Conservation (phyloP, 768 basidiomycete species). For the Kwoniella europaea region DNA sequence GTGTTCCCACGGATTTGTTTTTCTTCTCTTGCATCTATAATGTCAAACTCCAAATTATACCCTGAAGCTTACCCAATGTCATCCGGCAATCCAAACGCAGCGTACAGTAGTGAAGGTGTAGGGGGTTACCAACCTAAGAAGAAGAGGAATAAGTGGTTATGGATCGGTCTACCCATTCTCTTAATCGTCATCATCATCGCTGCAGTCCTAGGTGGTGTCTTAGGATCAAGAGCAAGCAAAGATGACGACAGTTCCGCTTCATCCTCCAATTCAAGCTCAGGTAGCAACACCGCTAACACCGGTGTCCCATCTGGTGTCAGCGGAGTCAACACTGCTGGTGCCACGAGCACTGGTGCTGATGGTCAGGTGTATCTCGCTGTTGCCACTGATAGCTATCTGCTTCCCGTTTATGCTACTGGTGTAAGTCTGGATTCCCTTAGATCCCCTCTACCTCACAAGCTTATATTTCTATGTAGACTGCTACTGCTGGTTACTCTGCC, state of each 20-base stretch:
- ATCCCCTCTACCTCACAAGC: background rate
- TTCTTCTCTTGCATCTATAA: background rate
- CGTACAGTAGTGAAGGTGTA: slow-evolving; percentile 27
- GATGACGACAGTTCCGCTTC: slow-evolving; percentile 23
- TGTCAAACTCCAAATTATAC: slow-evolving; percentile 1
- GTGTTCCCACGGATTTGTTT: no score
- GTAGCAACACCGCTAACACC: slow-evolving; percentile 28
- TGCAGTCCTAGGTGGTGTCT: slow-evolving; percentile 70
- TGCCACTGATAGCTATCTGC: slow-evolving; percentile 76
- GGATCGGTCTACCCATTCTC: slow-evolving; percentile 57
- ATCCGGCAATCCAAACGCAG: slow-evolving; percentile 45
- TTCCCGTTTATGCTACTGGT: slow-evolving; percentile 85
- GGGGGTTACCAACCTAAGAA: slow-evolving; percentile 32
- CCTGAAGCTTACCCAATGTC: slow-evolving; percentile 45
- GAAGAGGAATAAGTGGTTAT: slow-evolving; percentile 58
- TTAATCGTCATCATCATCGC: slow-evolving; percentile 58
- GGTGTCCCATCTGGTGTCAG: slow-evolving; percentile 34
- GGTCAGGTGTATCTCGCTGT: slow-evolving; percentile 65
- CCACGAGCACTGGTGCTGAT: slow-evolving; percentile 52
- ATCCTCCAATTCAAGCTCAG: slow-evolving; percentile 59
- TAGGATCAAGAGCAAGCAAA: slow-evolving; percentile 64
- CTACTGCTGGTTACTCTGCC: slow-evolving; percentile 60
- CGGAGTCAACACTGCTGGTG: slow-evolving; percentile 36
- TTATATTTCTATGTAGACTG: slow-evolving; percentile 60
- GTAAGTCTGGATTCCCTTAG: slow-evolving; percentile 65